These are phyloP conservation scores for Lepraria neglecta DNA, from an alignment of 495 filamentous ascomycete species.

Conservation along the genomic window DNA sequence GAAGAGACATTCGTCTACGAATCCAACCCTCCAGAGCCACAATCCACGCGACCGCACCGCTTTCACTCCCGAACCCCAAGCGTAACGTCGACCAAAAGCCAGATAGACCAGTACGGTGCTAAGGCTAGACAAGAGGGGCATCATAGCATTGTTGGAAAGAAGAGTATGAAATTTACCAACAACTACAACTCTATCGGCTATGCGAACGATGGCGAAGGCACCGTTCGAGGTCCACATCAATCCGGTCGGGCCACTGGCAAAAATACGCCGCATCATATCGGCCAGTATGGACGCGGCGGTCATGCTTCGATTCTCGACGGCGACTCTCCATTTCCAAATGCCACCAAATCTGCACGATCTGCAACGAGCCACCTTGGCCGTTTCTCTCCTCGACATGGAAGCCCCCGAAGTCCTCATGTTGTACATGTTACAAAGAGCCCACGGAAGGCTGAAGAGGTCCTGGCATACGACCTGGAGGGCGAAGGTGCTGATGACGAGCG, in stretches of 20 bases:
- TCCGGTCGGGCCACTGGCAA: slow-evolving; percentile 50
- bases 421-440: slow-evolving; percentile 41
- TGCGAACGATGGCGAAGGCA: slow-evolving; percentile 52
- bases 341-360: slow-evolving; percentile 35
- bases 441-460: slow-evolving; percentile 50
- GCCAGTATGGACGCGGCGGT: slow-evolving; percentile 63
- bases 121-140: slow-evolving; percentile 58
- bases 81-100: slow-evolving; percentile 82
- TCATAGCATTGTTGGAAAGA: slow-evolving; percentile 70
- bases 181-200: slow-evolving; percentile 57
- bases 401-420: slow-evolving; percentile 27
- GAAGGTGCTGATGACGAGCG: slow-evolving; percentile 87
- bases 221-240: slow-evolving; percentile 44
- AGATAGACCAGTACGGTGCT: slow-evolving; percentile 61
- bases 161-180: slow-evolving; percentile 98
- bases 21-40: slow-evolving; percentile 86
- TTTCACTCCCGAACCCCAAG: slow-evolving; percentile 95
- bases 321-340: slow-evolving; percentile 59
- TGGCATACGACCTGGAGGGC: slow-evolving; percentile 61
- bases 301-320: slow-evolving; percentile 70
- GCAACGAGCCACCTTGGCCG: slow-evolving; percentile 37
- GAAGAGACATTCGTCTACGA: slow-evolving; percentile 99
- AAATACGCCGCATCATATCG: slow-evolving; percentile 60
- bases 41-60: slow-evolving; percentile 62
- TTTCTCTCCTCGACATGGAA: slow-evolving; percentile 56